Evolutionary conservation across 1,139 yeast genomes (phyloP).

Genomic region (Yamadazyma spencermartinsiae): DNA sequence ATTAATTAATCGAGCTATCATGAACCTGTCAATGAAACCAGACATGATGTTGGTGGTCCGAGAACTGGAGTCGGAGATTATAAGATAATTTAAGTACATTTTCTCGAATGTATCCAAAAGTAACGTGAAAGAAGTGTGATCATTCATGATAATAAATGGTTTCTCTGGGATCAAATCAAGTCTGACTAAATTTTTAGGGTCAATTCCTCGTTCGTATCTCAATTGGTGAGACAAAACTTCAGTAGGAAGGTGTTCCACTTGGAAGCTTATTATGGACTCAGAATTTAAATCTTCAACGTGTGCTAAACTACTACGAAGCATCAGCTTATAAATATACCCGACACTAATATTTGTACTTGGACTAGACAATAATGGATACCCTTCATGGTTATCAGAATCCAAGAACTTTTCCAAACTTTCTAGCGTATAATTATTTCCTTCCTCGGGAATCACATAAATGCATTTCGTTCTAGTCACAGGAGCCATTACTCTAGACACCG

Average conservation of each 20-base stretch:
- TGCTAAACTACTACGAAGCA: constrained; percentile 19
- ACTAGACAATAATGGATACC: constrained; percentile 40
- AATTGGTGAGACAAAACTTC: constrained; percentile 26
- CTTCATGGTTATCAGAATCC: constrained; percentile 41
- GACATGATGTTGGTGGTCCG: constrained; percentile 23
- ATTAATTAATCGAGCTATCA: constrained; percentile 32
- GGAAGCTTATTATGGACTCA: constrained; percentile 23
- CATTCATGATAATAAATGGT: constrained; percentile 29
- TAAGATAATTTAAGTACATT: constrained; percentile 38
- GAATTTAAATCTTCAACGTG: constrained; percentile 10
- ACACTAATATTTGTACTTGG: constrained; percentile 27
- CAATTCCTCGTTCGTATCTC: constrained; percentile 22
- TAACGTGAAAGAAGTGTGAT: constrained; percentile 35
- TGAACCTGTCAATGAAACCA: constrained; percentile 45
- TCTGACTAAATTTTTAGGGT: constrained; percentile 11
- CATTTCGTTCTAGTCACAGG: constrained; percentile 31
- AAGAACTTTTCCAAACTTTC: constrained; percentile 21
- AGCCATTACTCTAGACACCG: constrained; percentile 32
- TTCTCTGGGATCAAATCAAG: constrained; percentile 21
- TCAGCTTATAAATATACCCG: constrained; percentile 39
- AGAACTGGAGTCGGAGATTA: constrained; percentile 22
- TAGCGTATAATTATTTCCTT: constrained; percentile 23
- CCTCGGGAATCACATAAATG: constrained; percentile 28
- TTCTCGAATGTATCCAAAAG: constrained; percentile 44
- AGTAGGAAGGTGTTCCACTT: constrained; percentile 20